Evolutionary conservation across 1,284 basidiomycete genomes (phyloP).

Genomic region (Pisolithus thermaeus): DNA sequence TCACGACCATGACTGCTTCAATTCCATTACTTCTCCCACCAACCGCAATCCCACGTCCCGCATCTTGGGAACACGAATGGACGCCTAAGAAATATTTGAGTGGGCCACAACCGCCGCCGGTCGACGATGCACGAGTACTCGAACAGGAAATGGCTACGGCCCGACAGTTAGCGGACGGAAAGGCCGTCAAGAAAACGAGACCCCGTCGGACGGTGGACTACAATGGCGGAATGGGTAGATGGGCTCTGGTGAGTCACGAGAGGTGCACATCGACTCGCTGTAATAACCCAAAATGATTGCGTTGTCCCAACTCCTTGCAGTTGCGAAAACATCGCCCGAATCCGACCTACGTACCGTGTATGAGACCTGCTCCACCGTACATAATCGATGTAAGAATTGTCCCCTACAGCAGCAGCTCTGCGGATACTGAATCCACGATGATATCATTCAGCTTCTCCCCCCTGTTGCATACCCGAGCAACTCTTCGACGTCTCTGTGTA

Average conservation of each 20-base stretch:
- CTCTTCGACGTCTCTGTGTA: conserved; percentile 86
- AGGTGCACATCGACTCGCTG: conserved; percentile 1
- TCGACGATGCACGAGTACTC: conserved; percentile 66
- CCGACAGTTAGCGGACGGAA: conserved; percentile 63
- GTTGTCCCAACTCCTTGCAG: conserved; percentile 30
- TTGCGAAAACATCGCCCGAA: conserved; percentile 71
- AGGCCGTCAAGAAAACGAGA: conserved; percentile 82
- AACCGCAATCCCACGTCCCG: conserved; percentile 29
- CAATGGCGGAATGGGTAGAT: conserved; percentile 80
- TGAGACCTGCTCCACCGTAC: conserved; percentile 78
- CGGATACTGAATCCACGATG: conserved; percentile 17
- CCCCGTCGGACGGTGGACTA: conserved; percentile 94
- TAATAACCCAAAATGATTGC: neutral
- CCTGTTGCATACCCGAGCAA: conserved; percentile 88
- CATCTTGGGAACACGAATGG: conserved; percentile 46
- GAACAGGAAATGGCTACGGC: conserved; percentile 76
- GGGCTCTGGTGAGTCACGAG: conserved; percentile 62
- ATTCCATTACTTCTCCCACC: conserved; percentile 37
- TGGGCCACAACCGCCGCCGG: conserved; percentile 64
- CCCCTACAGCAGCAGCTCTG: conserved; percentile 9
- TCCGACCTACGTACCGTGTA: conserved; percentile 65
- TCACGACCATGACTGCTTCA: neutral
- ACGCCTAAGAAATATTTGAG: conserved; percentile 43
- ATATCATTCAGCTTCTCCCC: conserved; percentile 69
- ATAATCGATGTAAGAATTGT: conserved; percentile 69